Evolutionary conservation across 495 filamentous ascomycete genomes (phyloP).

Genomic region (Physcia stellaris): DNA sequence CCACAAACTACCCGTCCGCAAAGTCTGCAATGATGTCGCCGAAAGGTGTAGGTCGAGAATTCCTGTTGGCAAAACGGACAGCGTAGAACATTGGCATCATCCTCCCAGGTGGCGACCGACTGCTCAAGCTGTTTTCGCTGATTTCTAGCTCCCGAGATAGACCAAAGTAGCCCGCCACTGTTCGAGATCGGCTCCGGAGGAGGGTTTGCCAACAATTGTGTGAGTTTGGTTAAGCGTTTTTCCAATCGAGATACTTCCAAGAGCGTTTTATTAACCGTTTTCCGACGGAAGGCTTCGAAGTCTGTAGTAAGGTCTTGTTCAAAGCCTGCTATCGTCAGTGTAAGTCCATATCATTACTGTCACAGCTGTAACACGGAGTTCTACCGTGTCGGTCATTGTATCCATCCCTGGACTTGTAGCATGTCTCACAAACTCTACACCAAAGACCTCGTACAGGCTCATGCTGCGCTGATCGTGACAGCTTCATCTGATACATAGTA

Average conservation of each 20-base stretch:
- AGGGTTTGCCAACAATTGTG: slow-evolving; percentile 61
- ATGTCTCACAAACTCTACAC: slow-evolving; percentile 94
- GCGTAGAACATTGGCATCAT: slow-evolving; percentile 62
- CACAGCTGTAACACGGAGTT: background rate
- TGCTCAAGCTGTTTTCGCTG: slow-evolving; percentile 76
- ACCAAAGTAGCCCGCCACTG: slow-evolving; percentile 38
- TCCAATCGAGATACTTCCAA: slow-evolving; percentile 82
- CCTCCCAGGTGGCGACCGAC: slow-evolving; percentile 86
- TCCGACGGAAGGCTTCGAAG: slow-evolving; percentile 56
- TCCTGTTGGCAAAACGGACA: slow-evolving; percentile 95
- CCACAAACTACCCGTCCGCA: slow-evolving; percentile 89
- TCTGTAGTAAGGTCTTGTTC: slow-evolving; percentile 52
- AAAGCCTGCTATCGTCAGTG: slow-evolving; percentile 26
- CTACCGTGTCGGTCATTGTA: slow-evolving; percentile 79
- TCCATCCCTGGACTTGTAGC: slow-evolving; percentile 88
- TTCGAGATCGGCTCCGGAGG: slow-evolving; percentile 44
- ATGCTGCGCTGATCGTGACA: slow-evolving; percentile 77
- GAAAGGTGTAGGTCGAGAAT: slow-evolving; percentile 76
- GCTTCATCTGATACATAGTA: slow-evolving; percentile 99
- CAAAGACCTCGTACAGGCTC: slow-evolving; percentile 87
- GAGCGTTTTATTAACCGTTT: slow-evolving; percentile 66
- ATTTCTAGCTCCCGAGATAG: slow-evolving; percentile 42
- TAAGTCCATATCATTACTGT: background rate
- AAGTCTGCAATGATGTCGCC: slow-evolving; percentile 86
- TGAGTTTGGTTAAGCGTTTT: slow-evolving; percentile 81